Evolutionary conservation across 768 basidiomycete species (phyloP).

Genomic region (Calocybe gangraenosa): DNA sequence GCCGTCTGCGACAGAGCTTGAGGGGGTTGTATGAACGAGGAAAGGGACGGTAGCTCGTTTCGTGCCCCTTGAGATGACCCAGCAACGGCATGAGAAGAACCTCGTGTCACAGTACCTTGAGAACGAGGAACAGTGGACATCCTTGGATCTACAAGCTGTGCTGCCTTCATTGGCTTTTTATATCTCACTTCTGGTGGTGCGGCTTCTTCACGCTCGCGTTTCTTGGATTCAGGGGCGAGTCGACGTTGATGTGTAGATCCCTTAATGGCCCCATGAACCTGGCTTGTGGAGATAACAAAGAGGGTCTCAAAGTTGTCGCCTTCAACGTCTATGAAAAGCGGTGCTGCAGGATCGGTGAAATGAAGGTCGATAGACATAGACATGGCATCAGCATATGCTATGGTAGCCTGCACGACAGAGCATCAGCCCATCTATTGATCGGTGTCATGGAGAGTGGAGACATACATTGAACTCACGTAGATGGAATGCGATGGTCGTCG

Average conservation of each 20-base stretch:
- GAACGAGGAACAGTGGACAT: constrained; percentile 10
- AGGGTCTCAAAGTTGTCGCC: constrained; percentile 60
- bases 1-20: constrained; percentile 14
- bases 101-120: constrained; percentile 1
- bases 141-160: constrained; percentile 25
- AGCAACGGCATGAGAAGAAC: neutral
- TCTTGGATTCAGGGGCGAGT: constrained; percentile 26
- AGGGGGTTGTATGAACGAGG: no score
- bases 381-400: constrained; percentile 74
- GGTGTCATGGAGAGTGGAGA: neutral
- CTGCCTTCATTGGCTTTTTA: constrained; percentile 53
- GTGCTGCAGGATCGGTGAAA: constrained; percentile 70
- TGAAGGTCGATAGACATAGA: constrained; percentile 61
- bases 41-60: no score
- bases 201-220: constrained; percentile 39
- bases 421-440: neutral
- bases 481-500: constrained; percentile 73
- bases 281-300: constrained; percentile 79
- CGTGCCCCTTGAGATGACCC: neutral
- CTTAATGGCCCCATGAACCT: constrained; percentile 39
- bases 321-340: constrained; percentile 76
- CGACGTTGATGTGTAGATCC: constrained; percentile 3
- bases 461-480: constrained; percentile 78
- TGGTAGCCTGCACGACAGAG: constrained; percentile 58
- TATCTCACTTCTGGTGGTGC: constrained; percentile 36